These are phyloP conservation scores for Neltuma alba DNA, from an alignment of 306 rosid species.

Conservation along the genomic window DNA sequence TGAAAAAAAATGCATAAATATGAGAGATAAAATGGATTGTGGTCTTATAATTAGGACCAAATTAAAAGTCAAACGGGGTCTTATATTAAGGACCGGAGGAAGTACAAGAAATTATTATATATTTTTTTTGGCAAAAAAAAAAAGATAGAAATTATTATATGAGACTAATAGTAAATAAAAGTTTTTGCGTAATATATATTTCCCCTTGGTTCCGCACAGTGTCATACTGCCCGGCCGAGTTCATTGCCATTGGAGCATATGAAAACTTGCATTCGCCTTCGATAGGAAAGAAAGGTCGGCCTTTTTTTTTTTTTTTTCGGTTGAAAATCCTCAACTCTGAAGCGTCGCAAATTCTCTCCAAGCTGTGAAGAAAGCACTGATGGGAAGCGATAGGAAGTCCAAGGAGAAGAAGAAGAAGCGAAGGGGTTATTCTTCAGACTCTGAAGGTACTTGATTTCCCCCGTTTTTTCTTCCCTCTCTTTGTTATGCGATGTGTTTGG, in stretches of 20 bases:
- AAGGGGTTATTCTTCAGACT: slow-evolving; percentile 48
- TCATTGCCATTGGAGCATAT: neutral
- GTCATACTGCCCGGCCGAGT: neutral
- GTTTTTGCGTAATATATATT: no score
- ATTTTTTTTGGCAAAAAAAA: no score
- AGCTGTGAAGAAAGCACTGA: slow-evolving; percentile 18
- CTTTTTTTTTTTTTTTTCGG: no score
- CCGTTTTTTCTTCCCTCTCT: neutral
- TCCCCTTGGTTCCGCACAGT: no score
- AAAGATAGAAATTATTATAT: no score
- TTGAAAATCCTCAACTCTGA: neutral
- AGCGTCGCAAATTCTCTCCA: neutral
- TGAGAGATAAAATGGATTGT: no score
- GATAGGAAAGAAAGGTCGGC: neutral
- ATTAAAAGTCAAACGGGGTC: no score
- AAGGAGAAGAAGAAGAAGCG: slow-evolving; percentile 62
- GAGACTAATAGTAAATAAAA: no score
- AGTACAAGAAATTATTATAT: no score
- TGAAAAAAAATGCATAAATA: no score
- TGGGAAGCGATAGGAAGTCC: slow-evolving; percentile 86
- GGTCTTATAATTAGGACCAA: no score
- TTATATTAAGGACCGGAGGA: no score
- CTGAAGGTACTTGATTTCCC: slow-evolving; percentile 57
- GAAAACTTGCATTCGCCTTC: neutral
- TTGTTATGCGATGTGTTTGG: neutral